Evolutionary conservation across 2,329 filamentous ascomycete species (phyloP).

Genomic region (Fusarium sp.): DNA sequence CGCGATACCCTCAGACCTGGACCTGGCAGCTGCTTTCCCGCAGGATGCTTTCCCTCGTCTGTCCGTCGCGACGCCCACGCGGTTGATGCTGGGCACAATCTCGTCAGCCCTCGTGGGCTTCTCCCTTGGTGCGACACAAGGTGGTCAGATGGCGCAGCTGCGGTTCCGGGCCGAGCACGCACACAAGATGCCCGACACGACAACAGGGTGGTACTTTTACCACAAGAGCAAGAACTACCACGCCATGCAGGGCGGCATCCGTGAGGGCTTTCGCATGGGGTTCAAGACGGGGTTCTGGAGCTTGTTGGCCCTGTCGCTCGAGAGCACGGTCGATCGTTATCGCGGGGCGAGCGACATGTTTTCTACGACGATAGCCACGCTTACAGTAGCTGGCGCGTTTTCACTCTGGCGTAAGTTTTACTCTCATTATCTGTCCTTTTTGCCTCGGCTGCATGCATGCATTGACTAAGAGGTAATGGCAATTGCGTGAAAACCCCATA

Average conservation of each 20-base stretch:
- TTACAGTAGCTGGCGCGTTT: constrained; percentile 87
- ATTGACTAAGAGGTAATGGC: constrained; percentile 27
- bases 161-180: constrained; percentile 96
- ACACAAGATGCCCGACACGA: constrained; percentile 86
- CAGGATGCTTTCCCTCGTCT: constrained; percentile 58
- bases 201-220: constrained; percentile 96
- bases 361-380: constrained; percentile 83
- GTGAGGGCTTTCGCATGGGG: constrained; percentile 83
- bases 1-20: constrained; percentile 30
- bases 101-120: constrained; percentile 77
- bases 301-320: constrained; percentile 80
- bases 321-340: constrained; percentile 85
- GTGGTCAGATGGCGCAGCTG: constrained; percentile 78
- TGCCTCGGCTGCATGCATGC: constrained; percentile 21
- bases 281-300: constrained; percentile 77
- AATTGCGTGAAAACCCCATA: constrained; percentile 29
- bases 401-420: constrained; percentile 79
- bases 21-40: constrained; percentile 34
- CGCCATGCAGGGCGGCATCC: constrained; percentile 79
- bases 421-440: not conserved
- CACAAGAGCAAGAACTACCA: constrained; percentile 98
- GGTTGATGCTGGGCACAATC: constrained; percentile 73
- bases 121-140: constrained; percentile 76
- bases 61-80: constrained; percentile 72
- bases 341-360: constrained; percentile 78